phyloP scores from a whole-genome alignment of 768 basidiomycete species.

The Boletales sp. region DNA sequence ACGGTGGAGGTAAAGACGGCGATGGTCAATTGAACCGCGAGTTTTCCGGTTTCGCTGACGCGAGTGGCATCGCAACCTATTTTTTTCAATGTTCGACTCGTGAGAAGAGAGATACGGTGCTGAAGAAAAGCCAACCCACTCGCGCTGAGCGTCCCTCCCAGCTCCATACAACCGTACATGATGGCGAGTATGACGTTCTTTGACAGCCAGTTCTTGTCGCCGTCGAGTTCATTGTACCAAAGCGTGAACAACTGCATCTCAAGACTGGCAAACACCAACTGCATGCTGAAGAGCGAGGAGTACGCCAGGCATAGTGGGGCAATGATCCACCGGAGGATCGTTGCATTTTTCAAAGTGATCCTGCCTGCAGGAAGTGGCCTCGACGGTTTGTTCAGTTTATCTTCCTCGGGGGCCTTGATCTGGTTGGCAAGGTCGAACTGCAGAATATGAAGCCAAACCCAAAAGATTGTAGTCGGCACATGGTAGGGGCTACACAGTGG shows the following conservation, averaged over 20 bases:
- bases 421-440: constrained; percentile 47
- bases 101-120: no score
- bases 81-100: background rate
- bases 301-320: constrained; percentile 33
- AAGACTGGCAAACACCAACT: constrained; percentile 32
- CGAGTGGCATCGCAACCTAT: constrained; percentile 13
- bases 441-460: constrained; percentile 46
- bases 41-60: constrained; percentile 26
- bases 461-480: constrained; percentile 30
- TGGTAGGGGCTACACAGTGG: constrained; percentile 20
- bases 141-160: constrained; percentile 37
- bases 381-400: constrained; percentile 42
- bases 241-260: constrained; percentile 30
- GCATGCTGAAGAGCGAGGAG: constrained; percentile 31
- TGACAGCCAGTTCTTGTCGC: constrained; percentile 36
- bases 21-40: constrained; percentile 35
- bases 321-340: constrained; percentile 34
- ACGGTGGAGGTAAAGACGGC: constrained; percentile 43
- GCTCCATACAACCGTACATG: constrained; percentile 36
- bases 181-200: constrained; percentile 39
- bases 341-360: constrained; percentile 34
- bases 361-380: constrained; percentile 44
- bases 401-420: constrained; percentile 39
- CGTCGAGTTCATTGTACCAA: constrained; percentile 38
- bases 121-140: constrained; percentile 19